phyloP scores from a whole-genome alignment of 495 filamentous ascomycete genomes.

The Niebla homalea region DNA sequence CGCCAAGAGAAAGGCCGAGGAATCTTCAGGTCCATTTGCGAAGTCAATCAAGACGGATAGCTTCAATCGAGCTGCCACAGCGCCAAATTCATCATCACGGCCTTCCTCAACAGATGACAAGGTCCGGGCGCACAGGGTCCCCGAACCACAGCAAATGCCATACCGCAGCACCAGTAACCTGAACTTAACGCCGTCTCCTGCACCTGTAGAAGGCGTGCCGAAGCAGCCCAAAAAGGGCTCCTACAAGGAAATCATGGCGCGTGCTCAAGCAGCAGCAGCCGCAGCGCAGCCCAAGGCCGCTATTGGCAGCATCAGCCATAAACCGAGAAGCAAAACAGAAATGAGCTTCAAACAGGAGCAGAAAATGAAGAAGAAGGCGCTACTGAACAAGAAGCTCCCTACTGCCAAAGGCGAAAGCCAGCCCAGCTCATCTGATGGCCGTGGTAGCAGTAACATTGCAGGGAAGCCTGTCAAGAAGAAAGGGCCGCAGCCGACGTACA shows the following conservation, averaged over 20 bases:
- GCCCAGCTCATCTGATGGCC: constrained; percentile 10
- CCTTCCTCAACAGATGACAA: constrained; percentile 20
- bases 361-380: constrained; percentile 14
- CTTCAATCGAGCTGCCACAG: constrained; percentile 5
- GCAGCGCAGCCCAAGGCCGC: constrained; percentile 21
- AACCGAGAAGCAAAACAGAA: constrained; percentile 28
- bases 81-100: background rate
- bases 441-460: constrained; percentile 3
- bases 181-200: constrained; percentile 16
- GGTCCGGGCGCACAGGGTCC: constrained; percentile 19
- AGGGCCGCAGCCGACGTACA: constrained; percentile 26
- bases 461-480: constrained; percentile 5
- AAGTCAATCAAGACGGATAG: constrained; percentile 6
- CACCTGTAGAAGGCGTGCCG: background rate
- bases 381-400: constrained; percentile 11
- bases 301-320: constrained; percentile 30
- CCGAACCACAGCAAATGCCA: constrained; percentile 29
- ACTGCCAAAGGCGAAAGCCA: constrained; percentile 4
- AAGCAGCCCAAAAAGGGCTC: constrained; percentile 43
- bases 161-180: constrained; percentile 25
- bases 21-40: constrained; percentile 5
- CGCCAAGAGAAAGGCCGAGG: constrained; percentile 22
- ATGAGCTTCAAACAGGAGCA: constrained; percentile 18
- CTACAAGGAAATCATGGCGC: constrained; percentile 54
- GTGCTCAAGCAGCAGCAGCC: constrained; percentile 39